Percentiles rank a stretch among this genome's conserved stretches.
These are phyloP conservation scores for Cenococcum geophilum DNA, from an alignment of 495 filamentous ascomycete species.

Conservation along the genomic window DNA sequence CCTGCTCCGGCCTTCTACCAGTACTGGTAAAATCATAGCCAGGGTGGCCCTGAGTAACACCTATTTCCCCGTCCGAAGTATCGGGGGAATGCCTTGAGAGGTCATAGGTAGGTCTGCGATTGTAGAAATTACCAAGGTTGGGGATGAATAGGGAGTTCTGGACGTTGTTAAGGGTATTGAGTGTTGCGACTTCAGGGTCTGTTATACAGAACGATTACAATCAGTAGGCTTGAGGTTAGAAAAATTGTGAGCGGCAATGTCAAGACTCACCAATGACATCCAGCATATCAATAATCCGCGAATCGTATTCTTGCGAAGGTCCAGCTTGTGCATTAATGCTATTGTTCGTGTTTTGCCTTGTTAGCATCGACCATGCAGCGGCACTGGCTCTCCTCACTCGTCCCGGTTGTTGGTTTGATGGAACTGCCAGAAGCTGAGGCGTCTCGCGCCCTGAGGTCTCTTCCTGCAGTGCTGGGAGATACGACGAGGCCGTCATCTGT, in stretches of 20 bases:
- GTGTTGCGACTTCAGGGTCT: slow-evolving; percentile 70
- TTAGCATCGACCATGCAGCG: neutral
- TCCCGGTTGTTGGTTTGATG: neutral
- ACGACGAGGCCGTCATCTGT: slow-evolving; percentile 21
- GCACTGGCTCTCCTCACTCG: slow-evolving; percentile 11
- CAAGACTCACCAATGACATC: slow-evolving; percentile 59
- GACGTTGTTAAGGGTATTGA: slow-evolving; percentile 71
- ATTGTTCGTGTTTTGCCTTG: slow-evolving; percentile 11
- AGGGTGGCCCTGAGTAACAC: neutral
- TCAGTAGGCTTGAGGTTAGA: neutral
- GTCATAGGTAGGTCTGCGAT: slow-evolving; percentile 66
- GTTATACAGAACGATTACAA: neutral
- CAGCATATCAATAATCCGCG: slow-evolving; percentile 59
- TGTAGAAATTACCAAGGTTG: slow-evolving; percentile 50
- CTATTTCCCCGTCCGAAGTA: slow-evolving; percentile 16
- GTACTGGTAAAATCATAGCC: neutral
- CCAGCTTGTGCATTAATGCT: slow-evolving; percentile 5
- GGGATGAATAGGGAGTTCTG: slow-evolving; percentile 74
- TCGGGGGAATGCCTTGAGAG: slow-evolving; percentile 48
- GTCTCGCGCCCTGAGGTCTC: neutral
- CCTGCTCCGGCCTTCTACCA: neutral
- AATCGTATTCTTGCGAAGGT: slow-evolving; percentile 45
- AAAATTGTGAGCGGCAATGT: too few relatives aligned
- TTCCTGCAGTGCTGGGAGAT: slow-evolving; percentile 22
- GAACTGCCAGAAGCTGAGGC: slow-evolving; percentile 3